Percentiles rank a stretch among this genome's conserved stretches.
Conservation (phyloP, 306 rosid species). For the Medicago arabica region DNA sequence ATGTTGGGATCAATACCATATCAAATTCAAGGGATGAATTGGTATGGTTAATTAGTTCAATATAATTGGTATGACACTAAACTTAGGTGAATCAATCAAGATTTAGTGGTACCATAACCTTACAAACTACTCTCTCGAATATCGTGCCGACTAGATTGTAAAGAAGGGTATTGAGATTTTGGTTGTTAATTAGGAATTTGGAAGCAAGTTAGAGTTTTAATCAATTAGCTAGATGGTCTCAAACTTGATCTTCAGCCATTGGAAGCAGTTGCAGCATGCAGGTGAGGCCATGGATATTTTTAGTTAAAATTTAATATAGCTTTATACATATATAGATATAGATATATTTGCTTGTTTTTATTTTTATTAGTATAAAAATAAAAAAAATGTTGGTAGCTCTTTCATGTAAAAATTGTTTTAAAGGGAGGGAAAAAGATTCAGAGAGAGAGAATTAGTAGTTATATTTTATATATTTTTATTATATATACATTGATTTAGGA, state of each 20-base stretch:
- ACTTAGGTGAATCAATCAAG: constrained; percentile 7
- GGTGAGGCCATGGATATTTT: constrained; percentile 60
- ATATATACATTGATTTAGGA: constrained; percentile 47
- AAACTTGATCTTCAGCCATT: constrained; percentile 38
- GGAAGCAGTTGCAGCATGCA: constrained; percentile 42
- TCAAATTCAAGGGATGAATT: constrained; percentile 69
- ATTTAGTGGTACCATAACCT: constrained; percentile 19
- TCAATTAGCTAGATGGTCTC: constrained; percentile 45
- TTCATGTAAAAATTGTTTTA: constrained; percentile 50
- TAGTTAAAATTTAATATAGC: constrained; percentile 47
- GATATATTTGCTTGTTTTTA: constrained; percentile 46
- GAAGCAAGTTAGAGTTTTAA: constrained; percentile 45
- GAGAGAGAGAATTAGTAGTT: constrained; percentile 13
- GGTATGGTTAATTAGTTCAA: constrained; percentile 63
- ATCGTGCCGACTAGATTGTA: constrained; percentile 39
- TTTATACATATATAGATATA: constrained; percentile 47
- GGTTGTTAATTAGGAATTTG: constrained; percentile 43
- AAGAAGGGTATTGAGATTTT: constrained; percentile 53
- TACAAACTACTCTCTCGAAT: constrained; percentile 25
- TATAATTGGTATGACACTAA: constrained; percentile 5
- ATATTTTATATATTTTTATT: background rate
- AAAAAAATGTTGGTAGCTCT: constrained; percentile 47
- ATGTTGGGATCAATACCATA: constrained; percentile 61
- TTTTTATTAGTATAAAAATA: constrained; percentile 48
- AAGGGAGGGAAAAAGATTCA: constrained; percentile 27